Evolutionary conservation across 2,329 filamentous ascomycete genomes (phyloP), one percentile per base, ranked within the genome.

Genomic region (Coniella vitis): DNA sequence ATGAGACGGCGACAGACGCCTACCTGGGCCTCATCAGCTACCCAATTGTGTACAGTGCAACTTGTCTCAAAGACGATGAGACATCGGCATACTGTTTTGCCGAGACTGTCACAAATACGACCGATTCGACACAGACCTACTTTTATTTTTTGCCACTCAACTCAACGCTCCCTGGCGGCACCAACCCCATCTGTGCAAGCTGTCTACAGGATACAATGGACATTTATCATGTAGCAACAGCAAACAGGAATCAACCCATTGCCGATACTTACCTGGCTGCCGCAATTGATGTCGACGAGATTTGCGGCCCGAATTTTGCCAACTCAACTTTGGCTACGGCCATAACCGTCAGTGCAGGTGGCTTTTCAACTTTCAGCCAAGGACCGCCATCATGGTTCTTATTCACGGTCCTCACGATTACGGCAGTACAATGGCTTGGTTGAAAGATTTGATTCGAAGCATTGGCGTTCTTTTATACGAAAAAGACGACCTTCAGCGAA

Each of bases 111-210:
- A 89, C 86, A 41, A 95, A 95, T 66, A 63, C 70, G 5, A 78
- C 79, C 19, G 84, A 79, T 8, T 73, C 86, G 0, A 79, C 81
- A 29, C 85, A 93, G 63, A 77, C 81, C 31, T 91, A 90, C 61
- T 76, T 93, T 32, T 98, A 96, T 69, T 91, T 86, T 60, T 72
- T 97, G 3, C 87, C 90, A 0, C 75, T 95, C 48, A 93, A 93
- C 51, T 75, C 83, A 36, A 66, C 73, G 1, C 69, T 96, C 12
- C 87, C 87, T 0, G 73, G 71, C 13, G 76, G 76, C 19, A 79
- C 83, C 21, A 72, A 74, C n/a, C 87, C 90, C 1, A 80, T 76
- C 1, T 98, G 93, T 70, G 83, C 79, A 57, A 69, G 70, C 36
- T 97, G 93, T 64, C 73, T 93, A 38, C 74, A 83, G 60, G 73